phyloP scores from a whole-genome alignment of 192 early-diverging fungal genomes.

The Chytriomyces sp. region DNA sequence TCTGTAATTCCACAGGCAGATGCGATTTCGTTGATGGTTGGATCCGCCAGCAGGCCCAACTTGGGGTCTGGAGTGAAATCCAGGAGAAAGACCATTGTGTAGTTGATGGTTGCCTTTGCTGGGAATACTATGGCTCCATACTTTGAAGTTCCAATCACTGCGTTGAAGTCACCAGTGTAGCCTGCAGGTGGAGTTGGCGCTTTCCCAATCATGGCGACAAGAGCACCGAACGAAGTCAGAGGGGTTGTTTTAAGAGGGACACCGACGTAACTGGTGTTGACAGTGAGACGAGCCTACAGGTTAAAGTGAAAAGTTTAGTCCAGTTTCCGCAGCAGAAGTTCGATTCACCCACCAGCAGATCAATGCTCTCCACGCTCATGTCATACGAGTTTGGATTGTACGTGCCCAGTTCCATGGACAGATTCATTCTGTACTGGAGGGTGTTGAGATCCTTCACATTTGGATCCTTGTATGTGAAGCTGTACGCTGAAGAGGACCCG shows the following conservation, averaged over 20 bases:
- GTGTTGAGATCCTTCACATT: conserved; percentile 1
- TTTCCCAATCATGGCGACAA: not conserved
- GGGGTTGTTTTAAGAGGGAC: conserved; percentile 15
- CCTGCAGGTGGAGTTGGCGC: not conserved
- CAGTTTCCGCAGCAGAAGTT: not conserved
- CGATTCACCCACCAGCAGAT: conserved; percentile 1
- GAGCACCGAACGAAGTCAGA: conserved; percentile 3
- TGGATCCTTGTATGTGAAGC: not conserved
- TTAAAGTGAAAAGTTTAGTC: not conserved
- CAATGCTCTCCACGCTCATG: conserved; percentile 21
- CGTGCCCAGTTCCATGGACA: conserved; percentile 25
- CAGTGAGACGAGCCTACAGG: conserved; percentile 13
- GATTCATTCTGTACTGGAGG: conserved; percentile 5
- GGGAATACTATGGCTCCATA: conserved; percentile 27
- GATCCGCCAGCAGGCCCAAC: conserved; percentile 4
- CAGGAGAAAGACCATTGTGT: conserved; percentile 36
- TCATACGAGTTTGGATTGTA: conserved; percentile 29
- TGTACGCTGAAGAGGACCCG: not conserved
- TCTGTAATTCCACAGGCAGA: conserved; percentile 8
- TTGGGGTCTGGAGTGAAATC: conserved; percentile 21
- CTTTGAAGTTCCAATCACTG: conserved; percentile 23
- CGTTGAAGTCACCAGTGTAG: not conserved
- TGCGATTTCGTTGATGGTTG: conserved; percentile 20
- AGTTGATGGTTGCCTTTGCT: conserved; percentile 14
- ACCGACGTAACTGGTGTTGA: conserved; percentile 20